Evolutionary conservation across 495 filamentous ascomycete species (phyloP).

Genomic region (Hyaloscypha finlandica): DNA sequence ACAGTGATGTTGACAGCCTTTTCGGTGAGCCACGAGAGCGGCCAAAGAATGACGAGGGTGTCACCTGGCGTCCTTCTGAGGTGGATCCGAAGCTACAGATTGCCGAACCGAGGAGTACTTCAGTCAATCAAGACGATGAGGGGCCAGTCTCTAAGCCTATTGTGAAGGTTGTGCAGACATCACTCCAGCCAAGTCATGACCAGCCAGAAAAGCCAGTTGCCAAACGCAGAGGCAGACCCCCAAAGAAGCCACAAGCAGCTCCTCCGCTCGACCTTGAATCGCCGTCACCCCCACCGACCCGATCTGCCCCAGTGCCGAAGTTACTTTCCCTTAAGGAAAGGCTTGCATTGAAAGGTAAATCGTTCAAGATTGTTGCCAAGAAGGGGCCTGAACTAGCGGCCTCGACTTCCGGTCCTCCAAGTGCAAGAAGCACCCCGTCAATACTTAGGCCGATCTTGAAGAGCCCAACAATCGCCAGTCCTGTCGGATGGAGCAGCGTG

Average conservation of each 20-base stretch:
- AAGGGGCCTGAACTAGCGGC: conserved; percentile 3
- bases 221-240: conserved; percentile 28
- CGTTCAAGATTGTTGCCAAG: conserved; percentile 27
- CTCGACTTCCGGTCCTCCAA: conserved; percentile 2
- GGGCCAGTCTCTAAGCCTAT: neutral
- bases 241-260: conserved; percentile 6
- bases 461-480: conserved; percentile 14
- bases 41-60: neutral
- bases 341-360: conserved; percentile 29
- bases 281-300: conserved; percentile 2
- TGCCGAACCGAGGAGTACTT: neutral
- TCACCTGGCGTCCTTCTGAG: conserved; percentile 6
- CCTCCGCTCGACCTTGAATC: neutral
- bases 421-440: conserved; percentile 5
- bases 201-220: conserved; percentile 11
- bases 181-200: neutral
- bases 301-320: conserved; percentile 5
- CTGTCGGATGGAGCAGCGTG: neutral
- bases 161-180: conserved; percentile 1
- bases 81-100: conserved; percentile 5
- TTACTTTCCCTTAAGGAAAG: conserved; percentile 29
- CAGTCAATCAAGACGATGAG: neutral
- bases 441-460: conserved; percentile 13
- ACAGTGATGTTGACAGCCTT: conserved; percentile 26
- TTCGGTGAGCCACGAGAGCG: conserved; percentile 26